Conservation (phyloP, 2,329 filamentous ascomycete genomes). For the Fusarium sp. region DNA sequence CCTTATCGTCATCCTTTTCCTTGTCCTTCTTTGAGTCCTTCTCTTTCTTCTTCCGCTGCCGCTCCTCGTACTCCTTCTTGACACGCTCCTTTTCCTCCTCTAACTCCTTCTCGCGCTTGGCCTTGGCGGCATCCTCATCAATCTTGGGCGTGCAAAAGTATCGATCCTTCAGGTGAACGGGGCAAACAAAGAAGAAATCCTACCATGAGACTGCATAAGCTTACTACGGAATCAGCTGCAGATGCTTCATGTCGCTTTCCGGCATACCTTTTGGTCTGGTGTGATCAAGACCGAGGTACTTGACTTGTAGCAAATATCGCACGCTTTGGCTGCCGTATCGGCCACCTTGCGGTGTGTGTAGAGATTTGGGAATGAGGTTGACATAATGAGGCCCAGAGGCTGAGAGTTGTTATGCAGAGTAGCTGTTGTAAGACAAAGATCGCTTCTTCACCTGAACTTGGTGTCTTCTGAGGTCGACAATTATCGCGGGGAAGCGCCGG, state of each 20-base stretch:
- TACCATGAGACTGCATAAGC: constrained; percentile 33
- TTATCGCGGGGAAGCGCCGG: constrained; percentile 30
- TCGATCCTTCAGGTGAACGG: constrained; percentile 81
- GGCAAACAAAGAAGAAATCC: constrained; percentile 94
- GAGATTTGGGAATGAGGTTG: constrained; percentile 72
- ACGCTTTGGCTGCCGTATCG: constrained; percentile 83
- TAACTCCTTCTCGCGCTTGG: constrained; percentile 69
- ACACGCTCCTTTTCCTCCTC: constrained; percentile 72
- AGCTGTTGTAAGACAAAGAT: neutral
- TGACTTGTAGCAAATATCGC: constrained; percentile 91
- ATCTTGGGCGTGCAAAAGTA: constrained; percentile 82
- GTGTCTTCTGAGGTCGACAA: constrained; percentile 11
- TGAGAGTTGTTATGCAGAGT: neutral
- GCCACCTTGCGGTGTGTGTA: constrained; percentile 90
- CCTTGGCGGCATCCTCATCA: constrained; percentile 73
- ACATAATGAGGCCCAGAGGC: constrained; percentile 50
- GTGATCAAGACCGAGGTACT: constrained; percentile 89
- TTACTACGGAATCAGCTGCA: constrained; percentile 14
- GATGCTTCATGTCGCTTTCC: constrained; percentile 2
- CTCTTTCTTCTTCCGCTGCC: constrained; percentile 73
- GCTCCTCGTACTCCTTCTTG: constrained; percentile 83
- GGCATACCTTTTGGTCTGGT: constrained; percentile 81
- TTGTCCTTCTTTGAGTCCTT: constrained; percentile 64
- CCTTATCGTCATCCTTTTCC: constrained; percentile 53
- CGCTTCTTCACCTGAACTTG: constrained; percentile 5